Evolutionary conservation across 805 yeast genomes (phyloP).

Genomic region (Suhomyces prunicola): DNA sequence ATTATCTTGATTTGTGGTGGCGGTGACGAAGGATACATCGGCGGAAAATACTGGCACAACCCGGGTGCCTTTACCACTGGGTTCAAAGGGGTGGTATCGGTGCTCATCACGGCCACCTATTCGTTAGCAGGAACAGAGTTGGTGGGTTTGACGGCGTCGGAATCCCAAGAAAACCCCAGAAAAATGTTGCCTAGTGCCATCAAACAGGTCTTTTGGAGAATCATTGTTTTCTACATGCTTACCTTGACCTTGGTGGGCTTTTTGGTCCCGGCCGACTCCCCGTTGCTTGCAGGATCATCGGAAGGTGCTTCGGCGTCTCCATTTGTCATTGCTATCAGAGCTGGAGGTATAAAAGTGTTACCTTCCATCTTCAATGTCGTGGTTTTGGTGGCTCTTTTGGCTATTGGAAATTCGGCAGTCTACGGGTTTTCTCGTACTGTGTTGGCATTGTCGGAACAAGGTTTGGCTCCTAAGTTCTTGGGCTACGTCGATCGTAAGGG

Average conservation of each 20-base stretch:
- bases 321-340: conserved; percentile 41
- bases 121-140: conserved; percentile 44
- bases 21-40: conserved; percentile 37
- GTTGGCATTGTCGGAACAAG: conserved; percentile 39
- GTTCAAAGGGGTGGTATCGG: conserved; percentile 37
- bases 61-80: conserved; percentile 37
- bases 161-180: conserved; percentile 35
- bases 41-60: conserved; percentile 35
- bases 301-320: conserved; percentile 36
- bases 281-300: conserved; percentile 24
- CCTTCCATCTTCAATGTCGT: conserved; percentile 44
- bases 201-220: conserved; percentile 43
- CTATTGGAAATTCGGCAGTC: conserved; percentile 44
- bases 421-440: conserved; percentile 43
- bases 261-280: conserved; percentile 33
- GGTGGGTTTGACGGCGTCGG: conserved; percentile 39
- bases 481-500: conserved; percentile 39
- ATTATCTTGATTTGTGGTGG: conserved; percentile 39
- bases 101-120: conserved; percentile 39
- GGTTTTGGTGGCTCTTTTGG: conserved; percentile 38
- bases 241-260: conserved; percentile 40
- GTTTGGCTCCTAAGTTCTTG: conserved; percentile 35
- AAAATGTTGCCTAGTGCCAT: conserved; percentile 40
- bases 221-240: conserved; percentile 37
- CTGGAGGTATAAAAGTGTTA: conserved; percentile 39